Evolutionary conservation across 2,329 filamentous ascomycete species (phyloP).

Genomic region (Beauveria sp.): DNA sequence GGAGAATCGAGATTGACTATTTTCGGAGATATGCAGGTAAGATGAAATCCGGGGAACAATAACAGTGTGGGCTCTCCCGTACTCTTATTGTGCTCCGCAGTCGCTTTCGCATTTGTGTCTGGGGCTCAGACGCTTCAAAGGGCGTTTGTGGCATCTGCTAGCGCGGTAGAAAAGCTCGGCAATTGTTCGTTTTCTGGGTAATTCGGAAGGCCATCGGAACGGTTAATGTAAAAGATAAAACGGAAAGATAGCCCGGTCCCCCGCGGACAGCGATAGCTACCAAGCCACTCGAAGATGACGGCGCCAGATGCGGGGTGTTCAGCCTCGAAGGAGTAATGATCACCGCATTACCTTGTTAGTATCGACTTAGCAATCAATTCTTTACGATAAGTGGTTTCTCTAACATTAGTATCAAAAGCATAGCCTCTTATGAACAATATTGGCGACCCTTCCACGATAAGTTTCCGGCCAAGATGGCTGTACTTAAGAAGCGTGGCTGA

Average conservation of each 20-base stretch:
- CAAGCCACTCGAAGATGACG: background rate
- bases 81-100: background rate
- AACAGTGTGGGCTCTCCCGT: background rate
- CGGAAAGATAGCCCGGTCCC: background rate
- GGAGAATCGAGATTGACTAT: background rate
- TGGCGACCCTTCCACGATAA: background rate
- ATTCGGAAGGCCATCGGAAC: background rate
- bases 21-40: background rate
- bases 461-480: background rate
- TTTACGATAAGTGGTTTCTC: background rate
- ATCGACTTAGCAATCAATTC: background rate
- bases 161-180: background rate
- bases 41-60: background rate
- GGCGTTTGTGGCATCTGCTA: background rate
- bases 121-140: background rate
- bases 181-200: background rate
- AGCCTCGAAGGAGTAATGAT: background rate
- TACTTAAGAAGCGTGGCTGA: background rate
- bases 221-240: background rate
- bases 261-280: background rate
- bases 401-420: background rate
- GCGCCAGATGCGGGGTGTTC: background rate
- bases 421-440: background rate
- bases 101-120: background rate
- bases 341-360: background rate